These are phyloP conservation scores for Ogataea polymorpha DNA, from an alignment of 805 yeast species.

Conservation along the genomic window DNA sequence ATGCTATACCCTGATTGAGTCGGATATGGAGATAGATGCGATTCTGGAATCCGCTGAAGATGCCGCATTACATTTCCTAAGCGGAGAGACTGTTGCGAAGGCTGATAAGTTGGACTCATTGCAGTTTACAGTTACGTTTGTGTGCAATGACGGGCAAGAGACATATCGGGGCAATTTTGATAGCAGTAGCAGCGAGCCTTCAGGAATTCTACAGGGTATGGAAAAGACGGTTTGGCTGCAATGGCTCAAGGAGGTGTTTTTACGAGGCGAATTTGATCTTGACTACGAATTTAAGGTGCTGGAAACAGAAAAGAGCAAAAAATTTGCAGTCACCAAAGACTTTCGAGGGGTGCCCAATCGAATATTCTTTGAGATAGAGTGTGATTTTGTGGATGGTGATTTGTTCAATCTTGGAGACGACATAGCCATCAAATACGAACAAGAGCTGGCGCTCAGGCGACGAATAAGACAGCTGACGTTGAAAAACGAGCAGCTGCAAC, in stretches of 20 bases:
- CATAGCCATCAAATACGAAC: slow-evolving; percentile 11
- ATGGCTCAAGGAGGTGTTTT: slow-evolving; percentile 10
- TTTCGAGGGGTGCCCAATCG: slow-evolving; percentile 14
- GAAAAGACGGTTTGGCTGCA: slow-evolving; percentile 10
- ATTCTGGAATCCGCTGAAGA: not conserved
- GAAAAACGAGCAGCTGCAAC: slow-evolving; percentile 9
- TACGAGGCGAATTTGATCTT: slow-evolving; percentile 12
- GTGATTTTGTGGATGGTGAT: slow-evolving; percentile 6
- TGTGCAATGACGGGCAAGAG: slow-evolving; percentile 9
- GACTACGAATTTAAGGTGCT: slow-evolving; percentile 11
- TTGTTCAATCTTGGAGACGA: slow-evolving; percentile 14
- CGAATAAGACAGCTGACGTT: slow-evolving; percentile 3
- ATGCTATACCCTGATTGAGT: slow-evolving; percentile 15
- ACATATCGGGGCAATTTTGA: slow-evolving; percentile 6
- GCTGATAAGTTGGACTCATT: not conserved
- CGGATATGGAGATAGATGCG: not conserved
- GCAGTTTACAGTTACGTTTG: slow-evolving; percentile 11
- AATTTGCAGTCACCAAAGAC: slow-evolving; percentile 11
- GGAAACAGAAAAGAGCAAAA: slow-evolving; percentile 1
- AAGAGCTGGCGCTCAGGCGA: slow-evolving; percentile 12
- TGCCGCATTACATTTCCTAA: not conserved
- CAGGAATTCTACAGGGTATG: slow-evolving; percentile 3
- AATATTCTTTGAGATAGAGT: slow-evolving; percentile 14
- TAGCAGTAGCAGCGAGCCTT: not conserved
- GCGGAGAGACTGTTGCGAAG: not conserved